These are phyloP conservation scores for Babesia microti DNA, from an alignment of 169 alveolate genomes.

Conservation along the genomic window DNA sequence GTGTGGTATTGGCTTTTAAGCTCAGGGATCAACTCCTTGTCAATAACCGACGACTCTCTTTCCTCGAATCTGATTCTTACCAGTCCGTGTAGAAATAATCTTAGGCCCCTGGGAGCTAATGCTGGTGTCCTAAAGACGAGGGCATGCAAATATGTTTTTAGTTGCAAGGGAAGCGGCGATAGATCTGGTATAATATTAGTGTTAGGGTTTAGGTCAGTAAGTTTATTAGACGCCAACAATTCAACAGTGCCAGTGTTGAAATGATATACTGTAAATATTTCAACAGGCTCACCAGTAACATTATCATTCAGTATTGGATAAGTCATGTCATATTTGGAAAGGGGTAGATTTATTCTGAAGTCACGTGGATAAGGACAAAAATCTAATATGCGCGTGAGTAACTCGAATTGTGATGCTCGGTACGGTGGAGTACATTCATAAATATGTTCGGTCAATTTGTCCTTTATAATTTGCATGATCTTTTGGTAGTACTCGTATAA, in stretches of 20 bases:
- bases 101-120: conserved; percentile 57
- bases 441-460: conserved; percentile 37
- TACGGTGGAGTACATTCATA: conserved; percentile 62
- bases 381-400: conserved; percentile 50
- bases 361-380: conserved; percentile 47
- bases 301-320: conserved; percentile 31
- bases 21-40: conserved; percentile 47
- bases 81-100: conserved; percentile 51
- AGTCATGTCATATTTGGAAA: conserved; percentile 24
- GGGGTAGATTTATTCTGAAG: conserved; percentile 24
- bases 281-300: too few species aligned
- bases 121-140: conserved; percentile 63
- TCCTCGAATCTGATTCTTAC: conserved; percentile 59
- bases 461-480: conserved; percentile 30
- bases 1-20: conserved; percentile 35
- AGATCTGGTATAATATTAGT: background rate
- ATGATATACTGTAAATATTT: too few species aligned
- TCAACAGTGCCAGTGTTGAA: too few species aligned
- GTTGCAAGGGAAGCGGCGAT: conserved; percentile 37
- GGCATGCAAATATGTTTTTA: conserved; percentile 52
- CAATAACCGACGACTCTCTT: conserved; percentile 47
- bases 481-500: conserved; percentile 46
- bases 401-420: conserved; percentile 56
- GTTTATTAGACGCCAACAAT: too few species aligned
- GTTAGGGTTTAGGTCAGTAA: too few species aligned